Evolutionary conservation across 345 rosid genomes (phyloP).

Genomic region (Raphanus sativus): DNA sequence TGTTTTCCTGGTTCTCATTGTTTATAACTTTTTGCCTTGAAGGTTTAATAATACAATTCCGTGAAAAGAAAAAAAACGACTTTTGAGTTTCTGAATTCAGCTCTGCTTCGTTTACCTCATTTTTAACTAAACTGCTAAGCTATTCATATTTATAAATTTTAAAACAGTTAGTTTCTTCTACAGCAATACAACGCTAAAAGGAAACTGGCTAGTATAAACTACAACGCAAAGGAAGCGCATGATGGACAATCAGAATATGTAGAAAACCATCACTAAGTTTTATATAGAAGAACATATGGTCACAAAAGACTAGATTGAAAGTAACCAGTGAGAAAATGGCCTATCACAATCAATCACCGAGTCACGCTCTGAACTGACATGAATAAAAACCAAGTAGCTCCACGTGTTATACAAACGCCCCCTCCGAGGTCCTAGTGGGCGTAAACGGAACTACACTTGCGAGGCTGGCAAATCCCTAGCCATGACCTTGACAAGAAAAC

Average conservation of each 20-base stretch:
- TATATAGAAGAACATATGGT: background rate
- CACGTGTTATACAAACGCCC: background rate
- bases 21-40: too few species aligned
- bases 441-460: background rate
- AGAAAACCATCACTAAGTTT: background rate
- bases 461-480: background rate
- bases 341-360: background rate
- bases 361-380: background rate
- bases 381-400: background rate
- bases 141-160: background rate
- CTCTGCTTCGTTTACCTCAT: too few species aligned
- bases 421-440: background rate
- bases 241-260: background rate
- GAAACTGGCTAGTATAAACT: background rate
- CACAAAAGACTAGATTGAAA: background rate
- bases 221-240: background rate
- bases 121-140: background rate
- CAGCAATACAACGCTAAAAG: background rate
- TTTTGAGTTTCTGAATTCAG: too few species aligned
- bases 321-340: background rate
- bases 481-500: background rate
- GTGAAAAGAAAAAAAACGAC: too few species aligned
- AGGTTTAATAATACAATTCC: too few species aligned
- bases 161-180: background rate
- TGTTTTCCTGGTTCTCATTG: too few species aligned